These are phyloP conservation scores for Gentiana straminea DNA, from an alignment of 257 asterid species.

Conservation along the genomic window DNA sequence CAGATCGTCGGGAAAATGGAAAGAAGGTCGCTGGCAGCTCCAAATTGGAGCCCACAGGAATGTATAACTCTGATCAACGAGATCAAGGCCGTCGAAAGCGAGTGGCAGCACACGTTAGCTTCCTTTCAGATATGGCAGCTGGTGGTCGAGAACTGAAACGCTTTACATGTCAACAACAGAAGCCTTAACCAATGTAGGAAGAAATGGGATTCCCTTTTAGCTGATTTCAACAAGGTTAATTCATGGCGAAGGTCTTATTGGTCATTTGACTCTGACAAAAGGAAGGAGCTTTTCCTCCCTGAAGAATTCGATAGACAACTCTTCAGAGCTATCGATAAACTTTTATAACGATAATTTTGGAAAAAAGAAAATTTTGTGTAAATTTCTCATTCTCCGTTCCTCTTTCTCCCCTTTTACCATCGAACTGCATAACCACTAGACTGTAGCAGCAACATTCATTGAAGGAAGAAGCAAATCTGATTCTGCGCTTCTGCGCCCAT, in stretches of 20 bases:
- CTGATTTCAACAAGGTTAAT: slow-evolving; percentile 33
- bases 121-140: slow-evolving; percentile 97
- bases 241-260: slow-evolving; percentile 20
- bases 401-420: too few species aligned
- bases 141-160: slow-evolving; percentile 69
- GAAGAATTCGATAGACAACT: slow-evolving; percentile 31
- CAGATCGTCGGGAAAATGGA: slow-evolving; percentile 23
- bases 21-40: slow-evolving; percentile 60
- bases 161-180: slow-evolving; percentile 43
- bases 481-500: too few species aligned
- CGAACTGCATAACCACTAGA: too few species aligned
- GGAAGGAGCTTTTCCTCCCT: slow-evolving; percentile 22
- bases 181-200: slow-evolving; percentile 76
- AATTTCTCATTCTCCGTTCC: too few species aligned
- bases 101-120: slow-evolving; percentile 59
- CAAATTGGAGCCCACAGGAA: slow-evolving; percentile 68
- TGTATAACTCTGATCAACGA: slow-evolving; percentile 57
- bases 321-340: slow-evolving; percentile 37
- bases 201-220: slow-evolving; percentile 50
- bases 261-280: slow-evolving; percentile 18
- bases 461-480: too few species aligned
- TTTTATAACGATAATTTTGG: slow-evolving; percentile 16
- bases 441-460: too few species aligned
- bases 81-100: slow-evolving; percentile 61
- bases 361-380: too few species aligned